Base-by-base conservation (phyloP, 2,329 filamentous ascomycete species). In the Dryadomyces quercivorus region DNA sequence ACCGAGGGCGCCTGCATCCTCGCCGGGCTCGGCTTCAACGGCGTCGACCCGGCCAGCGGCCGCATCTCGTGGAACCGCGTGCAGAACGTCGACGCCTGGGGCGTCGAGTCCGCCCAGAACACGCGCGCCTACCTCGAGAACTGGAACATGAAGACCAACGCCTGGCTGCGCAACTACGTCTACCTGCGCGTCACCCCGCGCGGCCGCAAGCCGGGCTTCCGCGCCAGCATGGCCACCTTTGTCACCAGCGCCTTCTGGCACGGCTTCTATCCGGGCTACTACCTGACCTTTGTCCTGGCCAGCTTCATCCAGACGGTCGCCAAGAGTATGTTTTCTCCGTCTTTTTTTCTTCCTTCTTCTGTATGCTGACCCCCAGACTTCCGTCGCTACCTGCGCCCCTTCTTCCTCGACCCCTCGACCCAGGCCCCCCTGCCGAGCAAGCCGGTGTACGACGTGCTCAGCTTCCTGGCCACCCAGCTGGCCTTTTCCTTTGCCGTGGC, bases 141-240 rank as follows among this genome's bases (percentile, higher is more conserved):
- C 63, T 98, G 93, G 93, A 98, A 98, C 69, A 95, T 96, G 73
- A 97, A 97, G 70, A 98, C 93, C 13, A 98, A 96, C 68, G 82
- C 88, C 63, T 98, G 93, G 93, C 74, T 98, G 58, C 82, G 91
- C 49, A 95, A 97, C 69, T 98, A 96, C 65, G 78, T 98, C 61
- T 98, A 97, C 66, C 77, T 98, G 50, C 84, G 93, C 22, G 93
- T 98, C 3, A 98, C 93, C 0, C 93, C 93, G 0, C 86, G 87
- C 62, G 93, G 93, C 53, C 93, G 90, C 75, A 98, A 97, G 69
- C 93, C 93, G 10, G 93, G 93, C 1, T 98, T 98, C 73, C 80
- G 91, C 56, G 93, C 93, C 51, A 97, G 87, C 63, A 73, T 98
- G 73, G 89, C 90, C 38, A 98, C 93, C 0, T 98, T 98, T 66